phyloP scores from a whole-genome alignment of 1,284 basidiomycete genomes.

The Pisolithus thermaeus region DNA sequence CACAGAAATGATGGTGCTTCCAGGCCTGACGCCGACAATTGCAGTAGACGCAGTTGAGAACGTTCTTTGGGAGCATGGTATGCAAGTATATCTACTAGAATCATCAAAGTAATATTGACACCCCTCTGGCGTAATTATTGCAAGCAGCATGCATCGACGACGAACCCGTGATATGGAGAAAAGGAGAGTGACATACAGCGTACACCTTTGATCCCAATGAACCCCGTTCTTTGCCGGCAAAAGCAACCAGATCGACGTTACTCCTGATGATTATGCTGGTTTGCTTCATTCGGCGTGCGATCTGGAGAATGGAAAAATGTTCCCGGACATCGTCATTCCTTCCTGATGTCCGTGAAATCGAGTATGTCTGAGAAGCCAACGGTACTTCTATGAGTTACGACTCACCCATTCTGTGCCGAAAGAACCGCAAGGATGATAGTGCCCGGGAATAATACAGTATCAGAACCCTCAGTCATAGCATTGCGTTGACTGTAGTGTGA shows the following conservation, averaged over 20 bases:
- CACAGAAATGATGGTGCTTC: no score
- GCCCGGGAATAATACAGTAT: slow-evolving; percentile 63
- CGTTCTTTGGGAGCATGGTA: slow-evolving; percentile 74
- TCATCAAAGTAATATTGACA: slow-evolving; percentile 73
- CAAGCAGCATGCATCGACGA: slow-evolving; percentile 17
- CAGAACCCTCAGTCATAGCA: slow-evolving; percentile 45
- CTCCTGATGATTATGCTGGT: slow-evolving; percentile 58
- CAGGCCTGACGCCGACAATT: slow-evolving; percentile 9
- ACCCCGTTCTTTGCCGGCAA: slow-evolving; percentile 72
- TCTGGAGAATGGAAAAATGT: slow-evolving; percentile 65
- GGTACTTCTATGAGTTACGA: neutral
- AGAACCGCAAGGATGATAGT: slow-evolving; percentile 83
- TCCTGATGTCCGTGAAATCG: slow-evolving; percentile 30
- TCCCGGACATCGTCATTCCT: slow-evolving; percentile 82
- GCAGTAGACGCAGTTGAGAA: slow-evolving; percentile 71
- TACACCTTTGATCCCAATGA: slow-evolving; percentile 58
- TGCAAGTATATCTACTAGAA: slow-evolving; percentile 89
- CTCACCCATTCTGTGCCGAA: slow-evolving; percentile 49
- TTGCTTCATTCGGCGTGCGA: no score
- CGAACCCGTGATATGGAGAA: neutral
- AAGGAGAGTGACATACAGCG: slow-evolving; percentile 27
- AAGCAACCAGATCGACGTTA: slow-evolving; percentile 64
- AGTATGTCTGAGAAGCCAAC: neutral
- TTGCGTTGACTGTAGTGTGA: slow-evolving; percentile 44
- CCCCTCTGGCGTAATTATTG: slow-evolving; percentile 49